Percentiles rank a stretch among this genome's conserved stretches.
Evolutionary conservation across 2,329 filamentous ascomycete species (phyloP).

Genomic region (Aspergillus brunneoviolaceus): DNA sequence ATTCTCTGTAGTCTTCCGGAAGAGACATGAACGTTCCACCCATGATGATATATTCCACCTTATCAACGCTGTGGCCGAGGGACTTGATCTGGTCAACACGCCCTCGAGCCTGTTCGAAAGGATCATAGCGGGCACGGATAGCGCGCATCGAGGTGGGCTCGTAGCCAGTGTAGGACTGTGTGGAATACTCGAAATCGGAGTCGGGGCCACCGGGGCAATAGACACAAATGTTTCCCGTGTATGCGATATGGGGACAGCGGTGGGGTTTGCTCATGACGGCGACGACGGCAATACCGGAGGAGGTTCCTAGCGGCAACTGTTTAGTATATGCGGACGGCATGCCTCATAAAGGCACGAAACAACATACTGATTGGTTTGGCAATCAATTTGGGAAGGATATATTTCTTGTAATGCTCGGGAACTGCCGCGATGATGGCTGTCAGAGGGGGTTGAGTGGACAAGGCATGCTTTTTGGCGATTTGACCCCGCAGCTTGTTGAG

Average conservation of each 20-base stretch:
- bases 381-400: constrained; percentile 92
- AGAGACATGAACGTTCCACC: constrained; percentile 99
- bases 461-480: constrained; percentile 86
- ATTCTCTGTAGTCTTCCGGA: constrained; percentile 80
- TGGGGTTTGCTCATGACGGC: constrained; percentile 99
- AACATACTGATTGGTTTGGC: constrained; percentile 86
- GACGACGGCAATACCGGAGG: constrained; percentile 94
- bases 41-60: constrained; percentile 99
- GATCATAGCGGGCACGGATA: constrained; percentile 94
- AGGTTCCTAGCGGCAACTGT: constrained; percentile 63
- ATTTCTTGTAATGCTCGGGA: constrained; percentile 99
- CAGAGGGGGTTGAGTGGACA: constrained; percentile 83
- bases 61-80: constrained; percentile 94
- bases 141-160: constrained; percentile 98
- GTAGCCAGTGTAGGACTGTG: constrained; percentile 97
- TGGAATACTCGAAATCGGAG: constrained; percentile 98
- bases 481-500: constrained; percentile 84
- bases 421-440: constrained; percentile 98
- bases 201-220: constrained; percentile 98
- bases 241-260: constrained; percentile 94
- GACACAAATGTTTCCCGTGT: constrained; percentile 98
- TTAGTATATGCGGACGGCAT: constrained; percentile 10
- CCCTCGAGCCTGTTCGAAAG: constrained; percentile 94
- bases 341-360: background rate
- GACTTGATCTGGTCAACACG: constrained; percentile 96